phyloP scores from a whole-genome alignment of 495 filamentous ascomycete species.

The Neurospora hispaniola region DNA sequence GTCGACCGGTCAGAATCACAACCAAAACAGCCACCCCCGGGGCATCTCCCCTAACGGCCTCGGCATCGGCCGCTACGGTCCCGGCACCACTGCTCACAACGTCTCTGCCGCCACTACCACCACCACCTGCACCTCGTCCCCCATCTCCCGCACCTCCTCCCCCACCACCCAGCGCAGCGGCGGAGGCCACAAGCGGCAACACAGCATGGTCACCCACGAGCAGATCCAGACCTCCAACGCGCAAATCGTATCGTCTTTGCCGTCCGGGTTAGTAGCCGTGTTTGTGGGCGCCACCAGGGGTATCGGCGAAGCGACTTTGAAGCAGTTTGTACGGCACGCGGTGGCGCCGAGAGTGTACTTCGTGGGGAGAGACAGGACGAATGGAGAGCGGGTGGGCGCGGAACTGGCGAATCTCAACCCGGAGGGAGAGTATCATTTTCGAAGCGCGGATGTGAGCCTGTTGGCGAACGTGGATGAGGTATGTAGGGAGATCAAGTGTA shows the following conservation, averaged over 20 bases:
- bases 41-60: not conserved
- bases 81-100: not conserved
- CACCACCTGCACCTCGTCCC: not conserved
- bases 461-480: constrained; percentile 49
- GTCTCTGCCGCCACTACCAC: not conserved
- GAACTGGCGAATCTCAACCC: constrained; percentile 40
- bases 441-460: constrained; percentile 46
- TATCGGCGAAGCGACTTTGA: constrained; percentile 50
- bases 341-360: constrained; percentile 31
- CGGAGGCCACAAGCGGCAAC: constrained; percentile 5
- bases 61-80: not conserved
- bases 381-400: constrained; percentile 32
- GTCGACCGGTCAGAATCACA: not conserved
- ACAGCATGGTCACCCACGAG: constrained; percentile 27
- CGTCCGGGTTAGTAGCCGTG: constrained; percentile 38
- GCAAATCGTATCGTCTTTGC: constrained; percentile 26
- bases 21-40: not conserved
- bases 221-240: constrained; percentile 30
- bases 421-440: constrained; percentile 41
- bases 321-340: constrained; percentile 42
- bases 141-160: not conserved
- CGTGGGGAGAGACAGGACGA: constrained; percentile 33
- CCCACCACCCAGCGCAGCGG: constrained; percentile 16
- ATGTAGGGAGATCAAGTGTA: constrained; percentile 43
- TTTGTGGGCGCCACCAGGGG: constrained; percentile 58